These are phyloP conservation scores for Rhododendron vialii DNA, from an alignment of 148 eudicot species.

Conservation along the genomic window DNA sequence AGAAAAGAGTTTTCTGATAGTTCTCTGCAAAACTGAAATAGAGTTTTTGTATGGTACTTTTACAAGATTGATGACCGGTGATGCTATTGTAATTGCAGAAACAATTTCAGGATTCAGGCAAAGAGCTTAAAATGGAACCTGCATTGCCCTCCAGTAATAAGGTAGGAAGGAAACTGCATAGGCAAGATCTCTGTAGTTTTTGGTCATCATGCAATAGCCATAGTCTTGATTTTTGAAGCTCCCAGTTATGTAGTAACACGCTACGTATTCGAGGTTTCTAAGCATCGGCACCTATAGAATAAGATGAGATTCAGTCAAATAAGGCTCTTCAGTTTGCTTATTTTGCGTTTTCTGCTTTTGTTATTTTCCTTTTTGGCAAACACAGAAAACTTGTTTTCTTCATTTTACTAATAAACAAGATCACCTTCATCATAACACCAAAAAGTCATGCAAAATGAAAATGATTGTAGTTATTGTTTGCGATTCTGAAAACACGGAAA, in stretches of 20 bases:
- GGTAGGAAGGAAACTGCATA: constrained; percentile 96
- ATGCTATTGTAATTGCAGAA: not conserved
- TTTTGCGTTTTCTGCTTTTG: not conserved
- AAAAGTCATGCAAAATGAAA: not conserved
- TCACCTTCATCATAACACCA: not conserved
- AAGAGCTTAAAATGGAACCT: constrained; percentile 35
- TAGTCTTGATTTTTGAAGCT: constrained; percentile 92
- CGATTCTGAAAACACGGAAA: not conserved
- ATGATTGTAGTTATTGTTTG: not conserved
- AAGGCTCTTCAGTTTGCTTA: not conserved
- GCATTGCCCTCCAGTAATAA: constrained; percentile 99
- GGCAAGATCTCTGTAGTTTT: constrained; percentile 77
- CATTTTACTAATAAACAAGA: not conserved
- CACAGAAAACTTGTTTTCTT: not conserved
- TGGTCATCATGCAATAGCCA: constrained; percentile 65
- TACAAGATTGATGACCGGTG: not conserved
- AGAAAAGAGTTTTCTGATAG: not conserved
- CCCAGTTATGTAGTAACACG: constrained; percentile 90
- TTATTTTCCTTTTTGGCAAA: not conserved
- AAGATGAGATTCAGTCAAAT: not conserved
- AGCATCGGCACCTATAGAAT: constrained; percentile 73
- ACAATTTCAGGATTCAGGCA: not conserved
- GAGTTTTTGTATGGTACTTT: not conserved
- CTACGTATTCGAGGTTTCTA: constrained; percentile 74
- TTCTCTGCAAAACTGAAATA: not conserved